Conservation (phyloP, 2,329 filamentous ascomycete species). For the Hypoxylon sp. region DNA sequence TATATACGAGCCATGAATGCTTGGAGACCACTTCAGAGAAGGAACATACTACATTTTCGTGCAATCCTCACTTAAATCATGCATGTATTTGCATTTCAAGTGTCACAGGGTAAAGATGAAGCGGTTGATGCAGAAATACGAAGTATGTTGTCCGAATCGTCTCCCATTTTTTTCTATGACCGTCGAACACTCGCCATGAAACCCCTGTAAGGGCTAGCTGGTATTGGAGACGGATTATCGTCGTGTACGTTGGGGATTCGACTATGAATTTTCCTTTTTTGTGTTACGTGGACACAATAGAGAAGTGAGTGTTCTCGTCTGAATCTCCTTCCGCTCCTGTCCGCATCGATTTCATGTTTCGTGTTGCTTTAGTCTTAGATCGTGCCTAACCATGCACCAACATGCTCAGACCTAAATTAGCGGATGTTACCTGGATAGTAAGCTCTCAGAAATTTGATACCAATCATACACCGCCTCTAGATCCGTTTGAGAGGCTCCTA, state of each 20-base stretch:
- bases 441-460: not conserved
- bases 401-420: not conserved
- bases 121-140: too few species aligned
- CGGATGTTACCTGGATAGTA: not conserved
- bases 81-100: too few species aligned
- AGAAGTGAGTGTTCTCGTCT: not conserved
- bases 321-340: not conserved
- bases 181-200: not conserved
- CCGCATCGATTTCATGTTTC: not conserved
- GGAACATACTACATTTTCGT: too few species aligned
- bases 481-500: not conserved
- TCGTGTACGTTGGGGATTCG: not conserved
- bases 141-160: not conserved
- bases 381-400: not conserved
- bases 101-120: too few species aligned
- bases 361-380: not conserved
- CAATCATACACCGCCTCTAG: not conserved
- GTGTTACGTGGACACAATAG: constrained; percentile 4
- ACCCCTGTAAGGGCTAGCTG: not conserved
- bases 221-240: not conserved
- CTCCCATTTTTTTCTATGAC: not conserved
- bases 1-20: too few species aligned
- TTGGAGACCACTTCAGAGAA: too few species aligned
- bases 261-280: not conserved
- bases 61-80: too few species aligned